Base-by-base conservation (phyloP, 495 filamentous ascomycete genomes). In the Penicillium macrosclerotiorum region DNA sequence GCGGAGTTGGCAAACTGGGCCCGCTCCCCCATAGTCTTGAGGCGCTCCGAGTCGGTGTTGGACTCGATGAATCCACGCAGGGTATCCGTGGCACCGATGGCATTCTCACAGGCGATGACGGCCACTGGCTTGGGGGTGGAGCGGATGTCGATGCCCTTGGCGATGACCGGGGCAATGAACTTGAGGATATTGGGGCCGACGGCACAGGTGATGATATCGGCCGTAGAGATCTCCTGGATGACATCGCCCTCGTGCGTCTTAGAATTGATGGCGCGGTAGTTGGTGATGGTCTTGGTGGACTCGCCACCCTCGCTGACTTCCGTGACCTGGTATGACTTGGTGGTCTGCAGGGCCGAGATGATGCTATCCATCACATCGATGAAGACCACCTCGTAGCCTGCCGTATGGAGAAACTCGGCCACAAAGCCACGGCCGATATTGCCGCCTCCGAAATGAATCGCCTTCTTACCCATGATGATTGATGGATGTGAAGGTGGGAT, bases 61-160 rank as follows among this genome's bases (percentile, higher is more conserved):
- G 86, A 71, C 71, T 89, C 86, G 77, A 95, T 92, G 75, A 85
- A 83, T 30, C 76, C 79, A 45, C 83, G 84, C 29, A 95, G 81
- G 1, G 84, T 84, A 60, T 93, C 87, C 6, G 94, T 97, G 49
- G 88, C 93, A 45, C 84, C 84, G 56, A 96, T 95, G 60, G 87
- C 88, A 72, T 98, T 98, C 76, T 98, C 93, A 67, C 93, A 98
- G 32, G 93, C 93, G 67, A 98, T 93, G 60, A 98, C 87, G 6
- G 90, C 89, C 29, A 95, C 60, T 3, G 91, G 92, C 40, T 77
- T 79, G 30, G 77, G 64, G n/a, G 74, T 76, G 25, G 80, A 78
- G 29, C 94, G 87, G 37, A 76, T 73, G 52, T 88, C 82, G 53
- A 98, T 85, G 39, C 87, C 93, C 75, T 92, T 91, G 63, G 89